Conservation (phyloP, 2,329 filamentous ascomycete genomes). For the Fonsecaea monophora region DNA sequence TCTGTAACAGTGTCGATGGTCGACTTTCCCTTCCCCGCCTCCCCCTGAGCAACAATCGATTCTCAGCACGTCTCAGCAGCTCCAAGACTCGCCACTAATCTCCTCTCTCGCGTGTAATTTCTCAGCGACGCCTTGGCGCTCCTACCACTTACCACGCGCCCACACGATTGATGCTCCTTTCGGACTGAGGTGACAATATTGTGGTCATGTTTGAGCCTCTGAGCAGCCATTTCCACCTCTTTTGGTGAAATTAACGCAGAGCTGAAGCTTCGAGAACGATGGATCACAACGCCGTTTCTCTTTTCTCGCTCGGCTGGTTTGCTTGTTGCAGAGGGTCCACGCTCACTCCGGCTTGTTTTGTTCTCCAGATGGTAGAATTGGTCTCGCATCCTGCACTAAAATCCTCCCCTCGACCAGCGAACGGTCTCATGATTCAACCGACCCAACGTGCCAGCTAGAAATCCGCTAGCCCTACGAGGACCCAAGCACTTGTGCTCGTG, state of each 20-base stretch:
- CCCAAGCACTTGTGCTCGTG: no score
- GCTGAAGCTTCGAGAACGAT: slow-evolving; percentile 16
- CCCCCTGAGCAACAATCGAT: not conserved
- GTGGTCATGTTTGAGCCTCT: not conserved
- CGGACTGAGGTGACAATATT: not conserved
- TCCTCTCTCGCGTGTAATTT: slow-evolving; percentile 19
- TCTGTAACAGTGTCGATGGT: no score
- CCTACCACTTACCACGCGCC: slow-evolving; percentile 13
- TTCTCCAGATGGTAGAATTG: slow-evolving; percentile 6
- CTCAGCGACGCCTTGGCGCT: slow-evolving; percentile 25
- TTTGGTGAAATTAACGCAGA: not conserved
- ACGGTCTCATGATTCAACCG: slow-evolving; percentile 2
- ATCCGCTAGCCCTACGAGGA: slow-evolving; percentile 9
- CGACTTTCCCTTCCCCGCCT: not conserved
- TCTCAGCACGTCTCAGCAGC: not conserved
- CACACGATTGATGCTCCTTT: not conserved
- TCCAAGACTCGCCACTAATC: slow-evolving; percentile 10
- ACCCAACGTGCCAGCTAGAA: slow-evolving; percentile 5
- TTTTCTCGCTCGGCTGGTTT: not conserved
- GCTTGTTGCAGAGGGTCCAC: not conserved
- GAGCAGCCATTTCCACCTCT: not conserved
- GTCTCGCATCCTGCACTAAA: slow-evolving; percentile 9
- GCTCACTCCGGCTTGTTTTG: not conserved
- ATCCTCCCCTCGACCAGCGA: not conserved
- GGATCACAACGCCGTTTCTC: not conserved